Percentiles rank a stretch among this genome's conserved stretches.
These are phyloP conservation scores for Henckelia pumila DNA, from an alignment of 257 asterid genomes.

Conservation along the genomic window DNA sequence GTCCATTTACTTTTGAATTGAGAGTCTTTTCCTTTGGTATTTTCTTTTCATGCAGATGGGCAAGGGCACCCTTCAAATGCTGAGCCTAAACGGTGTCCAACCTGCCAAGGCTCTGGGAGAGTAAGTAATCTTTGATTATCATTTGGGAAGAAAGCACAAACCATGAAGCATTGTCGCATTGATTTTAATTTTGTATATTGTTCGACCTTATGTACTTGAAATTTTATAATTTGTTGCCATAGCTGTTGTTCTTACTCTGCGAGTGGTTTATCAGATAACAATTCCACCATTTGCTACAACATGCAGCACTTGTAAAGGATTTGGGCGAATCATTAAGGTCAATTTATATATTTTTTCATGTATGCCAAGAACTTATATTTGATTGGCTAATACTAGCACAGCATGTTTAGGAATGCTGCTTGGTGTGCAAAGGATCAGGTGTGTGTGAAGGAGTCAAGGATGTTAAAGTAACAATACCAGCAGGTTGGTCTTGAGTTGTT, in stretches of 20 bases:
- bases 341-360: conserved; percentile 1
- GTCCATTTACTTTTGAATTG: conserved; percentile 15
- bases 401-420: conserved; percentile 57
- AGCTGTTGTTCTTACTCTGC: conserved; percentile 13
- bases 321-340: conserved; percentile 75
- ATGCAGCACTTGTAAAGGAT: conserved; percentile 75
- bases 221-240: conserved; percentile 13
- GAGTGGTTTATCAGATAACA: conserved; percentile 49
- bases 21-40: conserved; percentile 20
- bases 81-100: conserved; percentile 55
- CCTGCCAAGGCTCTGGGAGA: conserved; percentile 78
- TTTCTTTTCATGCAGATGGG: conserved; percentile 59
- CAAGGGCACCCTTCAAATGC: conserved; percentile 73
- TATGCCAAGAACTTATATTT: conserved; percentile 14
- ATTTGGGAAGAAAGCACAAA: conserved; percentile 9
- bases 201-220: conserved; percentile 1
- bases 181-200: neutral
- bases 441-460: conserved; percentile 65
- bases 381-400: conserved; percentile 9
- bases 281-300: conserved; percentile 77
- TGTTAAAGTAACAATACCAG: conserved; percentile 75
- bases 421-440: conserved; percentile 75
- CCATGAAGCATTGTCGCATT: neutral
- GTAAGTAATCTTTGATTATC: conserved; percentile 44
- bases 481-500: conserved; percentile 49